These are phyloP conservation scores for Globisporangium acanthophoron DNA, from an alignment of 352 stramenopile species.

Conservation along the genomic window DNA sequence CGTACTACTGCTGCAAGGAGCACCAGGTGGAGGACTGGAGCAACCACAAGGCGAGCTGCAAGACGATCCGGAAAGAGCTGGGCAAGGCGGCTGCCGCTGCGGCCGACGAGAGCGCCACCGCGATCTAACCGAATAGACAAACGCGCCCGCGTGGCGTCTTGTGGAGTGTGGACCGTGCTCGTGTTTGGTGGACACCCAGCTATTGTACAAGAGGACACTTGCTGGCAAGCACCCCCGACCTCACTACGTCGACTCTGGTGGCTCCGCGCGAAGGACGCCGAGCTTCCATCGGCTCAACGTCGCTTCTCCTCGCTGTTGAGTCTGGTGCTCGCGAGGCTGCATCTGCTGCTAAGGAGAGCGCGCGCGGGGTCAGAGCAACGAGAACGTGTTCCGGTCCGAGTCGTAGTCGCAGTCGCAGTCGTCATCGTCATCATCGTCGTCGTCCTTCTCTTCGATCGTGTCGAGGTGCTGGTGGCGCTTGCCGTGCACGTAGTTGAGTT, in stretches of 20 bases:
- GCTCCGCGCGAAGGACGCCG: background rate
- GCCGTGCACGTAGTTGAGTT: slow-evolving; percentile 31
- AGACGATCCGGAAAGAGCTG: slow-evolving; percentile 50
- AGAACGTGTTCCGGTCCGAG: slow-evolving; percentile 19
- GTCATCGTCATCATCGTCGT: slow-evolving; percentile 12
- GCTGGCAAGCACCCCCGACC: background rate
- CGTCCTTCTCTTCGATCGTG: slow-evolving; percentile 34
- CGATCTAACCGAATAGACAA: slow-evolving; percentile 5
- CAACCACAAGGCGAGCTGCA: slow-evolving; percentile 75
- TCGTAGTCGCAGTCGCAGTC: slow-evolving; percentile 18
- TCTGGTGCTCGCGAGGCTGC: background rate
- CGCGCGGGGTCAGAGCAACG: background rate
- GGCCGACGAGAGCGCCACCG: background rate
- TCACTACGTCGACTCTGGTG: background rate
- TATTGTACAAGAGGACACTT: background rate
- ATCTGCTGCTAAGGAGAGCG: background rate
- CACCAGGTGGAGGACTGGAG: slow-evolving; percentile 80
- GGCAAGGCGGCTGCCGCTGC: background rate
- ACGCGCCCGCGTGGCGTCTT: too few species aligned
- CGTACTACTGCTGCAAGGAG: slow-evolving; percentile 84
- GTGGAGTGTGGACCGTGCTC: background rate
- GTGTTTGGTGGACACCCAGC: background rate
- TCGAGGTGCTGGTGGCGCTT: slow-evolving; percentile 36
- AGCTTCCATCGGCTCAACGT: slow-evolving; percentile 2
- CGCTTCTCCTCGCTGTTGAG: background rate